Conservation (phyloP, 2,329 filamentous ascomycete species). For the Phialocephala sp. region DNA sequence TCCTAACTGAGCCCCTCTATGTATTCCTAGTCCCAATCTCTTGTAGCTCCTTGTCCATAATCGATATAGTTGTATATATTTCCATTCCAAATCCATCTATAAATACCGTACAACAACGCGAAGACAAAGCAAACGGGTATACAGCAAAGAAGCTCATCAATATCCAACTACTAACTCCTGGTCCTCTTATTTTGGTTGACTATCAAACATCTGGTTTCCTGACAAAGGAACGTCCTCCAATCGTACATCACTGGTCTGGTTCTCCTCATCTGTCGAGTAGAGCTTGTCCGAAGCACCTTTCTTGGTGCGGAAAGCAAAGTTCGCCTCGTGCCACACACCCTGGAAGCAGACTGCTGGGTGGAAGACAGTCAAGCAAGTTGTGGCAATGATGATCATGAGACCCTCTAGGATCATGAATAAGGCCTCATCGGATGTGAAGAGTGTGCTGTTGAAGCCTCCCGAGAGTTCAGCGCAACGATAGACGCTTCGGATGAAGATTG, state of each 20-base stretch:
- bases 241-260: background rate
- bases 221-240: background rate
- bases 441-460: conserved; percentile 56
- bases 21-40: no score
- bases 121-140: background rate
- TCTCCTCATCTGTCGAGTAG: conserved; percentile 5
- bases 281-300: conserved; percentile 13
- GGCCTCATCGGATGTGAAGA: conserved; percentile 54
- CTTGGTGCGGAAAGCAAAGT: conserved; percentile 23
- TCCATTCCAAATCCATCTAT: background rate
- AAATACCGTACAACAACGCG: background rate
- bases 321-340: conserved; percentile 28
- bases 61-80: no score
- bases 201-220: background rate
- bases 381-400: conserved; percentile 44
- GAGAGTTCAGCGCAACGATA: conserved; percentile 64
- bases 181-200: background rate
- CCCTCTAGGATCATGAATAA: conserved; percentile 54
- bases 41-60: background rate
- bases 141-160: background rate
- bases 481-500: conserved; percentile 61
- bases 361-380: conserved; percentile 40
- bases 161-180: background rate
- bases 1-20: no score
- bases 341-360: conserved; percentile 40